Conservation (phyloP, 1,284 basidiomycete species). For the Omphalotus olearius region DNA sequence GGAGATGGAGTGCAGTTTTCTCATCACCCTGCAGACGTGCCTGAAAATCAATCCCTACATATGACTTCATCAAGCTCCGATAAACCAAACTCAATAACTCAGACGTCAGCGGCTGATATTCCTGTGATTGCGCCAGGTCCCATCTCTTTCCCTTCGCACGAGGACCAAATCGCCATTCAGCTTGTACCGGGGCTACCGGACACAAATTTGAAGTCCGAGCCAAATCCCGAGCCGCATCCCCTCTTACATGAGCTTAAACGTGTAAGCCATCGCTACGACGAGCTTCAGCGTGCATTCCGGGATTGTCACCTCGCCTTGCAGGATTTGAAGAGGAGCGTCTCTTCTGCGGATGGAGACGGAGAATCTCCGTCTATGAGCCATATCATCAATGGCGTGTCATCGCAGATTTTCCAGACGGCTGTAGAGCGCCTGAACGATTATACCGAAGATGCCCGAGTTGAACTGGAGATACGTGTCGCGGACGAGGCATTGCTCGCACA, state of each 20-base stretch:
- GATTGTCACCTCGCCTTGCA: conserved; percentile 67
- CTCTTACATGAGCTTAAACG: conserved; percentile 42
- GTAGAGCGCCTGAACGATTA: conserved; percentile 73
- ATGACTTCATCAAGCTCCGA: background rate
- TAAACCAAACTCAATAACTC: background rate
- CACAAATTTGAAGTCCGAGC: too few species aligned
- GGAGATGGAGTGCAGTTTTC: background rate
- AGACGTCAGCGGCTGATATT: too few species aligned
- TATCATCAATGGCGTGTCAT: conserved; percentile 17
- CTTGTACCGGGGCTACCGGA: background rate
- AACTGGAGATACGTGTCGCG: conserved; percentile 78
- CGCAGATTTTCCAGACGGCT: conserved; percentile 45
- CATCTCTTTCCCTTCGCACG: background rate
- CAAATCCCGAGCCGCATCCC: conserved; percentile 19
- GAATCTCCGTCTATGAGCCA: conserved; percentile 3
- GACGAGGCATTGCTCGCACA: conserved; percentile 71
- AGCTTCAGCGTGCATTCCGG: conserved; percentile 58
- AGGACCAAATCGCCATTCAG: background rate
- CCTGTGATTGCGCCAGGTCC: background rate
- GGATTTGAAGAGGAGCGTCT: conserved; percentile 43
- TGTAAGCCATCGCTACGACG: conserved; percentile 54
- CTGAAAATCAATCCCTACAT: background rate
- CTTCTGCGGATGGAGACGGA: conserved; percentile 15
- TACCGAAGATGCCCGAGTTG: conserved; percentile 81
- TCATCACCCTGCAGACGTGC: background rate